Evolutionary conservation across 2,329 filamentous ascomycete species (phyloP), one percentile per base, ranked within the genome.

Genomic region (Cryphonectria nitschkei): DNA sequence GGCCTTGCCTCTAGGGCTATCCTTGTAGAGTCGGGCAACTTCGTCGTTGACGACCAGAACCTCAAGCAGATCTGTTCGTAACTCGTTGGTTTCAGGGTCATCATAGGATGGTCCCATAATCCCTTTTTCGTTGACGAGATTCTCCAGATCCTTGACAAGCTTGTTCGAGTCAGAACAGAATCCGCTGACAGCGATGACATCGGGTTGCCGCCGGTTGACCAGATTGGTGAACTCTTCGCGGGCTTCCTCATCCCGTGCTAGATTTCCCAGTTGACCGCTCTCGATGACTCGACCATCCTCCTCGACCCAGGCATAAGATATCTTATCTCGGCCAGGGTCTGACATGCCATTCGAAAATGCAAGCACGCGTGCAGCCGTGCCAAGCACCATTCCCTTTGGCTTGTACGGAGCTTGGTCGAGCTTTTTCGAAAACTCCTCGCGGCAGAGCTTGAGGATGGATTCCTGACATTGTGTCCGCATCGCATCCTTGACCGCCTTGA

Each of bases 401-500:
- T 98, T 97, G 82, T 95, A 97, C 0, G 96, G 96, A 11, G 96
- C 95, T 81, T 99, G 96, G 77, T 99, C 96, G 34, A 99, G 89
- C 79, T 94, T 93, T 80, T 92, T 91, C 60, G 91, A 92, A 80
- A 96, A 98, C 73, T 94, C 93, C 75, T 97, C 94, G 67, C 96
- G 92, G 76, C 95, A 97, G 68, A 90, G 88, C 77, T 92, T 93
- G n/a, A 95, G 90, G 65, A 99, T 90, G 76, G 94, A 91, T 76
- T 97, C 95, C 80, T 99, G 95, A 78, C 96, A 99, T 75, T 95
- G 94, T 11, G 94, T 95, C 75, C 94, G 93, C 74, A 99, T 88
- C 63, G 93, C 94, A 79, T 99, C 96, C 81, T 98, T 98, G 73
- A 98, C 94, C 70, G 94, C 94, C 79, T 95, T 96, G 70, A 93